Evolutionary conservation across 495 filamentous ascomycete genomes (phyloP).

Genomic region (Staphylotrichum tortipilum): DNA sequence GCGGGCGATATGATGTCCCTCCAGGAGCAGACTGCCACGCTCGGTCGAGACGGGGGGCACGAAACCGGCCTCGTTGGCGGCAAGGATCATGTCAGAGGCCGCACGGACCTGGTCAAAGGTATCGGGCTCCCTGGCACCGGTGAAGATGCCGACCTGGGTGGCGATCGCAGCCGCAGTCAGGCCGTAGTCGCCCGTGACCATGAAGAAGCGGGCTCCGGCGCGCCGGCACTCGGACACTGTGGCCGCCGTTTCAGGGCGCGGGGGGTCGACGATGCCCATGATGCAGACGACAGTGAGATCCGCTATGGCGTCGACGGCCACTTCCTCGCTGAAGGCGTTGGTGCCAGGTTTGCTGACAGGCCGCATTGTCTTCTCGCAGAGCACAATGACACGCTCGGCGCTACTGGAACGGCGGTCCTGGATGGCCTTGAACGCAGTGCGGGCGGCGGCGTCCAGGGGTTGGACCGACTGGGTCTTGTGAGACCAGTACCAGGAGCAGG

Average conservation of each 20-base stretch:
- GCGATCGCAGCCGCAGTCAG: slow-evolving; percentile 56
- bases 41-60: background rate
- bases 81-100: background rate
- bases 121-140: slow-evolving; percentile 18
- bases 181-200: slow-evolving; percentile 59
- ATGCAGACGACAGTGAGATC: slow-evolving; percentile 50
- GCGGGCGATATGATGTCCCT: slow-evolving; percentile 59
- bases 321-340: slow-evolving; percentile 2
- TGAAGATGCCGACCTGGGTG: slow-evolving; percentile 35
- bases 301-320: background rate
- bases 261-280: slow-evolving; percentile 66
- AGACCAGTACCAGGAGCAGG: slow-evolving; percentile 16
- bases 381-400: background rate
- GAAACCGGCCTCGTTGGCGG: background rate
- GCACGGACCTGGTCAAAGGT: slow-evolving; percentile 1
- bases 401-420: background rate
- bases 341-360: background rate
- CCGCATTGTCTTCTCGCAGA: slow-evolving; percentile 1
- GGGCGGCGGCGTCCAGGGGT: slow-evolving; percentile 46
- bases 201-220: slow-evolving; percentile 52
- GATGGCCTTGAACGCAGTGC: slow-evolving; percentile 57
- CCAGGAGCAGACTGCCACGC: slow-evolving; percentile 46
- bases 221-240: slow-evolving; percentile 44
- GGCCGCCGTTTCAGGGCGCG: slow-evolving; percentile 51
- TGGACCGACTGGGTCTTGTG: slow-evolving; percentile 30